Percentiles rank a stretch among this genome's conserved stretches.
Evolutionary conservation across 2,329 filamentous ascomycete genomes (phyloP).

Genomic region (Magnaporthales sp.): DNA sequence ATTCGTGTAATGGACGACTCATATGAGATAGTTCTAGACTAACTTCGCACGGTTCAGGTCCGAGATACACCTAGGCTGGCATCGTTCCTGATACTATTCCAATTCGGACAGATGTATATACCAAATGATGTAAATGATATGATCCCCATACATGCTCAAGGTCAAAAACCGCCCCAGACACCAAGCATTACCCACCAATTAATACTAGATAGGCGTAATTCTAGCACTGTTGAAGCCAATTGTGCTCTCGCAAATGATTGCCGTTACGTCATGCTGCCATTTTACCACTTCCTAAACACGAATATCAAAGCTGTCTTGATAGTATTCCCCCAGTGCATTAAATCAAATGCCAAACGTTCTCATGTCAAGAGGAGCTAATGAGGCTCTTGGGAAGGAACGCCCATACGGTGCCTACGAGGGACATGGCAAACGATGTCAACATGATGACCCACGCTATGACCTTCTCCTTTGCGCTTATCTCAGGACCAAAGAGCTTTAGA

Average conservation of each 20-base stretch:
- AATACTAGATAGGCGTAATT: background rate
- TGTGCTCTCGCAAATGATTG: background rate
- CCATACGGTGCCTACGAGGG: constrained; percentile 72
- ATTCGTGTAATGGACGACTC: too few species aligned
- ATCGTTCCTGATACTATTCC: background rate
- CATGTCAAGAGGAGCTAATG: constrained; percentile 44
- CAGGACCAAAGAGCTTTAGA: constrained; percentile 74
- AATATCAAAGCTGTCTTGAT: background rate
- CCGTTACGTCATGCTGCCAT: background rate
- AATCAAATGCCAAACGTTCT: background rate
- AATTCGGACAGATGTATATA: background rate
- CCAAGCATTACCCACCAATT: background rate
- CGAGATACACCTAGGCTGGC: background rate
- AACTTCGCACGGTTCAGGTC: background rate
- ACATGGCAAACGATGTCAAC: constrained; percentile 59
- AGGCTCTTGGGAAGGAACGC: constrained; percentile 76
- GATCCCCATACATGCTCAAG: background rate
- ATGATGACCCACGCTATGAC: constrained; percentile 62
- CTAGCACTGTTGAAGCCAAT: too few species aligned
- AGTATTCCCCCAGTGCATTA: background rate
- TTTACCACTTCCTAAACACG: background rate
- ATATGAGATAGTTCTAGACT: too few species aligned
- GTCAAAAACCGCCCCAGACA: background rate
- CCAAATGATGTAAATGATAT: background rate
- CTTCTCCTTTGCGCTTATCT: constrained; percentile 57